A percentile compares a stretch with the other conserved stretches of the same genome.
These are phyloP conservation scores for Porphyrellus cyaneotinctus DNA, from an alignment of 768 basidiomycete genomes.

Conservation along the genomic window DNA sequence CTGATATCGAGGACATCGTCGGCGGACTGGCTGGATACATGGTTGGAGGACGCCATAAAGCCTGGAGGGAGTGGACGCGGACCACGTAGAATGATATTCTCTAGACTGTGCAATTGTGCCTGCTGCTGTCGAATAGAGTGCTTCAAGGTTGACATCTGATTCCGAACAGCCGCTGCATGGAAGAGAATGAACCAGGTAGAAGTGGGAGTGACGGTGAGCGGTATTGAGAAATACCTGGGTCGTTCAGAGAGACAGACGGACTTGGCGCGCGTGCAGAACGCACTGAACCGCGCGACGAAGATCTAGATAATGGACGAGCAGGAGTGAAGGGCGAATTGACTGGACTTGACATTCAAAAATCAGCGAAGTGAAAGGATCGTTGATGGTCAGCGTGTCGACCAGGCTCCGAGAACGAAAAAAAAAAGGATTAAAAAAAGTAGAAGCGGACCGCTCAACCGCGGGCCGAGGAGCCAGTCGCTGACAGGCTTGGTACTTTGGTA, in stretches of 20 bases:
- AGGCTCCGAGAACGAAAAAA: constrained; percentile 8
- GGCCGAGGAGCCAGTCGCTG: constrained; percentile 6
- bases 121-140: constrained; percentile 82
- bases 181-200: constrained; percentile 25
- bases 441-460: constrained; percentile 3
- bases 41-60: constrained; percentile 39
- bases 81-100: constrained; percentile 62
- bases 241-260: constrained; percentile 53
- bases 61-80: constrained; percentile 54
- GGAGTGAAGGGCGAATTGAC: constrained; percentile 31
- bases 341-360: constrained; percentile 33
- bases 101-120: constrained; percentile 68
- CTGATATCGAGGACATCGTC: constrained; percentile 34
- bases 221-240: constrained; percentile 52
- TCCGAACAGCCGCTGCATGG: constrained; percentile 63
- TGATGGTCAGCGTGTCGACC: constrained; percentile 22
- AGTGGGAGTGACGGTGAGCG: constrained; percentile 20
- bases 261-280: constrained; percentile 51
- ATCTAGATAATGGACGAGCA: constrained; percentile 39
- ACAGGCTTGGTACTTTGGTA: constrained; percentile 8
- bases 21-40: constrained; percentile 30
- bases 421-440: too few relatives aligned
- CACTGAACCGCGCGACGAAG: constrained; percentile 48
- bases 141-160: constrained; percentile 77
- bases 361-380: constrained; percentile 24